phyloP scores from a whole-genome alignment of 768 basidiomycete species.

The Suillus clintonianus region DNA sequence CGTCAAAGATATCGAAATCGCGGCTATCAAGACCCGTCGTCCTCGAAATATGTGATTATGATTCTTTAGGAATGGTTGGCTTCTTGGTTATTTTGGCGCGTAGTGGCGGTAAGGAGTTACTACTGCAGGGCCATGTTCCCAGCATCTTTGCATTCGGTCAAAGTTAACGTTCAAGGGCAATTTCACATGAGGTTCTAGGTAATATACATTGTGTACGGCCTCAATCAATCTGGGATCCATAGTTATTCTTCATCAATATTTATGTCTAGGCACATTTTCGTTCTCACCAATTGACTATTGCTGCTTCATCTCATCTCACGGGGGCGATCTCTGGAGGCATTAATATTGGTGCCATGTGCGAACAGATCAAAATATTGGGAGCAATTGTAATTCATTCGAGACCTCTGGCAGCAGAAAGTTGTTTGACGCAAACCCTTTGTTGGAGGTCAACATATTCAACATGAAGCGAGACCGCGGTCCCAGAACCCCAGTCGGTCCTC shows the following conservation, averaged over 20 bases:
- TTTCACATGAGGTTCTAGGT: neutral
- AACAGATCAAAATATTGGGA: neutral
- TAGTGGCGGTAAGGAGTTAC: neutral
- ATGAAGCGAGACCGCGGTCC: neutral
- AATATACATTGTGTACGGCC: neutral
- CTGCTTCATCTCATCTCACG: slow-evolving; percentile 2
- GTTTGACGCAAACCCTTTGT: too few relatives aligned
- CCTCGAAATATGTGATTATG: neutral
- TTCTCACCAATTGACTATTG: neutral
- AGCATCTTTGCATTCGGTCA: neutral
- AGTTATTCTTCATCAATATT: slow-evolving; percentile 1
- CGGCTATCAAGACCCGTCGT: neutral
- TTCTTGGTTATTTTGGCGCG: neutral
- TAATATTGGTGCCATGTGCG: neutral
- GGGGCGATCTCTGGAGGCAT: neutral
- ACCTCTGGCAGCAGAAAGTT: neutral
- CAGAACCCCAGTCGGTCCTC: neutral
- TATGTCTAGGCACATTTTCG: neutral
- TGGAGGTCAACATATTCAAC: neutral
- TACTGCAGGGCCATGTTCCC: neutral
- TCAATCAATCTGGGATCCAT: neutral
- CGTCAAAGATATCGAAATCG: slow-evolving; percentile 12
- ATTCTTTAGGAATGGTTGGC: neutral
- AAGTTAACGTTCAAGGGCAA: neutral
- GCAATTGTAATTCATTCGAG: neutral